These are phyloP conservation scores for Elsinoe batatas DNA, from an alignment of 2,329 filamentous ascomycete genomes.

Conservation along the genomic window DNA sequence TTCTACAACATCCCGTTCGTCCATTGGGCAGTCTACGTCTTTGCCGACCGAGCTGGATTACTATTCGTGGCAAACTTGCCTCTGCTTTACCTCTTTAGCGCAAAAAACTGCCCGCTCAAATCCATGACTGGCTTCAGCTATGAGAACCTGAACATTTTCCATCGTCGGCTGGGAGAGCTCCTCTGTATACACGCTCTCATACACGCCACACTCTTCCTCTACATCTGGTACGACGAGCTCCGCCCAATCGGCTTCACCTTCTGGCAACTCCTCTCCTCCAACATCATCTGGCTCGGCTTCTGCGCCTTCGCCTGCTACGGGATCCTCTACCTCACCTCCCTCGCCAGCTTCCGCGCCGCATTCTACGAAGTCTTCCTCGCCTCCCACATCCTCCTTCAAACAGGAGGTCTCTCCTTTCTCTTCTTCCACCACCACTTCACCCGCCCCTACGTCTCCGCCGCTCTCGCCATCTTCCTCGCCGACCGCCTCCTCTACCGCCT, in stretches of 20 bases:
- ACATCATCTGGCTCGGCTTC: constrained; percentile 46
- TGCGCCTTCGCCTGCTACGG: constrained; percentile 50
- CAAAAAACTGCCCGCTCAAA: constrained; percentile 57
- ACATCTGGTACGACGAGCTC: constrained; percentile 45
- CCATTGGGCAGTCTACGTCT: constrained; percentile 44
- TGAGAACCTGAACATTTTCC: constrained; percentile 56
- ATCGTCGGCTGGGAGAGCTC: constrained; percentile 52
- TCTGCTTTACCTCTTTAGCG: constrained; percentile 52
- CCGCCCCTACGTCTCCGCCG: constrained; percentile 43
- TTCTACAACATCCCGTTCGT: constrained; percentile 43
- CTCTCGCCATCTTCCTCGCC: constrained; percentile 47
- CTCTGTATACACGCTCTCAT: constrained; percentile 51
- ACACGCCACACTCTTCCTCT: constrained; percentile 47
- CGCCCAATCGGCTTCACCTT: constrained; percentile 34
- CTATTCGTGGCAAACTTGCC: constrained; percentile 44
- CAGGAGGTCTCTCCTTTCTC: constrained; percentile 45
- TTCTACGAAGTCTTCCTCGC: constrained; percentile 57
- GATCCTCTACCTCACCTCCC: constrained; percentile 51
- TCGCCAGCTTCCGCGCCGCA: constrained; percentile 48
- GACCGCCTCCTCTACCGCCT: constrained; percentile 51
- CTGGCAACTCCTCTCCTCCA: constrained; percentile 41
- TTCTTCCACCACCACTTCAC: constrained; percentile 50
- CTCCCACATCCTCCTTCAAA: constrained; percentile 49
- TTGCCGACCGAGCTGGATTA: constrained; percentile 48
- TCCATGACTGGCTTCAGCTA: constrained; percentile 54